Percentiles rank a stretch among this genome's conserved stretches.
Evolutionary conservation across 2,329 filamentous ascomycete species (phyloP).

Genomic region (Triangularia verruculosa): DNA sequence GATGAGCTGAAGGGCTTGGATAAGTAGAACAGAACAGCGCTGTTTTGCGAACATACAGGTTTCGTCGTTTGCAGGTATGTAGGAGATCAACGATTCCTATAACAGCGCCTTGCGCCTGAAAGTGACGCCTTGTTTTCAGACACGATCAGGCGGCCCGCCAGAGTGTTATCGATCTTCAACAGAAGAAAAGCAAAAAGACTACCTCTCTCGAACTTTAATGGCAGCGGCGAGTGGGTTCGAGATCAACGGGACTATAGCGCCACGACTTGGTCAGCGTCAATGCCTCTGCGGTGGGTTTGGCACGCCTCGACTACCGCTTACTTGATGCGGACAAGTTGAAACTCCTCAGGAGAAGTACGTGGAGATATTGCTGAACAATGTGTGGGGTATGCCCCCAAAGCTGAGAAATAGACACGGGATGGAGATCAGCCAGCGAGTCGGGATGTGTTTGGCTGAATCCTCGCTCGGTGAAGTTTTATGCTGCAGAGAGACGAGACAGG

Average conservation of each 20-base stretch:
- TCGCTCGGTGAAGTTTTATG: conserved; percentile 1
- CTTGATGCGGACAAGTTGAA: conserved; percentile 24
- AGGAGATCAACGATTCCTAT: neutral
- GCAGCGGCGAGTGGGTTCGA: conserved; percentile 15
- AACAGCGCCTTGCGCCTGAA: neutral
- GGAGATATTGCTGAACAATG: conserved; percentile 20
- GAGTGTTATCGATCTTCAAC: neutral
- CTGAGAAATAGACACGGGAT: conserved; percentile 1
- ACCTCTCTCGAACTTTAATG: conserved; percentile 4
- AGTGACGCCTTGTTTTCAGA: conserved; percentile 2
- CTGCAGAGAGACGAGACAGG: conserved; percentile 1
- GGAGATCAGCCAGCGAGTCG: conserved; percentile 17
- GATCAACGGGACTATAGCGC: conserved; percentile 18
- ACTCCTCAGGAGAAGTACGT: conserved; percentile 20
- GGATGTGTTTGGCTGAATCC: conserved; percentile 12
- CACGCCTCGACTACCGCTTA: conserved; percentile 20
- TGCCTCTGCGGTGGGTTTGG: conserved; percentile 13
- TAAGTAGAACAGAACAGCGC: neutral
- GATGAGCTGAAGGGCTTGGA: conserved; percentile 15
- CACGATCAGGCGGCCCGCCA: neutral
- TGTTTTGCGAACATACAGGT: neutral
- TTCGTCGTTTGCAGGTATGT: neutral
- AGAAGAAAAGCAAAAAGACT: neutral
- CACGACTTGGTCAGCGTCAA: conserved; percentile 27
- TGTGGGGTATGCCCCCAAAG: conserved; percentile 27